Evolutionary conservation across 2,329 filamentous ascomycete species (phyloP).

Genomic region (Neonectria faginata): DNA sequence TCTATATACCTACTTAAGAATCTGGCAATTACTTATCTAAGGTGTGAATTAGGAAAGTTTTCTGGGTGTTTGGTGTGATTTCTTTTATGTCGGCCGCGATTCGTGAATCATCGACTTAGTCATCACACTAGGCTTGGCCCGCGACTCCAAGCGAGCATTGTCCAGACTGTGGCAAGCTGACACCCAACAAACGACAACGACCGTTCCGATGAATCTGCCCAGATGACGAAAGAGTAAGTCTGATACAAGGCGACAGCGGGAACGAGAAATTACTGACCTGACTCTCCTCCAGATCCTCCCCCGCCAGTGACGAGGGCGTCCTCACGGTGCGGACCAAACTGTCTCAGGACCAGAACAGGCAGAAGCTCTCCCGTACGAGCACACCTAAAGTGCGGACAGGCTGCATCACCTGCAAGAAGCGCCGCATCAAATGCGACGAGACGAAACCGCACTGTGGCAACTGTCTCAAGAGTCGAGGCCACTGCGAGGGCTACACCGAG

Average conservation of each 20-base stretch:
- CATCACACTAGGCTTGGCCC: too few species aligned
- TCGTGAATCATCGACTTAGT: too few species aligned
- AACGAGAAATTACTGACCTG: not conserved
- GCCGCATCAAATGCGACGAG: conserved; percentile 42
- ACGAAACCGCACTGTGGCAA: conserved; percentile 32
- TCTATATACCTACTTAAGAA: too few species aligned
- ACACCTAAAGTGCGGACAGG: conserved; percentile 38
- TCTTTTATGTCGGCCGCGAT: too few species aligned
- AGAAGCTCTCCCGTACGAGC: conserved; percentile 38
- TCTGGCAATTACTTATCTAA: too few species aligned
- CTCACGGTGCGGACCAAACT: not conserved
- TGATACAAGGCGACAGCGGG: not conserved
- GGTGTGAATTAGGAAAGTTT: too few species aligned
- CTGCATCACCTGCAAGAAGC: conserved; percentile 43
- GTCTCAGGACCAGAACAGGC: not conserved
- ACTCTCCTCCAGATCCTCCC: not conserved
- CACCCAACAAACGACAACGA: not conserved
- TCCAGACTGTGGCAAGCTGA: too few species aligned
- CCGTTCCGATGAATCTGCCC: not conserved
- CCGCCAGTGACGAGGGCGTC: not conserved
- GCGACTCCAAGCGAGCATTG: too few species aligned
- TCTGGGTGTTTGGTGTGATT: too few species aligned
- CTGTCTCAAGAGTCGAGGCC: conserved; percentile 29
- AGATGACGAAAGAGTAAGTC: not conserved
- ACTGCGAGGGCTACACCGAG: conserved; percentile 34